A percentile compares a stretch with the other conserved stretches of the same genome.
phyloP scores from a whole-genome alignment of 192 early-diverging fungal genomes.

The Diversispora epigaea region DNA sequence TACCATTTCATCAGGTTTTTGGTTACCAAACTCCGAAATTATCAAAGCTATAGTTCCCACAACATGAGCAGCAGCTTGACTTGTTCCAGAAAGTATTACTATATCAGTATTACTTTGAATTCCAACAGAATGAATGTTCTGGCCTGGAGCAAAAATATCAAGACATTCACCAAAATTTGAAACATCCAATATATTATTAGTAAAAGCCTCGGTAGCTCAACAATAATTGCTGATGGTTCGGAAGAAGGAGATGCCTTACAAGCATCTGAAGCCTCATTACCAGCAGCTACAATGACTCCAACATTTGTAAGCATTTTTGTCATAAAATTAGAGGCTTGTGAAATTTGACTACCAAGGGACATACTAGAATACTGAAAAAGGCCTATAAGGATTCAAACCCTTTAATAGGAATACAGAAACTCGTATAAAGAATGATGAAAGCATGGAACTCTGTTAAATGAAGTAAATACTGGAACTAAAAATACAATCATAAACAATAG shows the following conservation, averaged over 20 bases:
- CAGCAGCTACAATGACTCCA: constrained; percentile 60
- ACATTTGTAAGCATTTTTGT: constrained; percentile 38
- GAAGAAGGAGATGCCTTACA: constrained; percentile 49
- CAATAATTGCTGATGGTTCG: constrained; percentile 64
- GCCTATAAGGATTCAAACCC: too few species aligned
- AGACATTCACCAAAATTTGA: constrained; percentile 92
- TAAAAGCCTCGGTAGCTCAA: constrained; percentile 70
- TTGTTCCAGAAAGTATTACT: constrained; percentile 55
- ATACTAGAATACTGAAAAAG: too few species aligned
- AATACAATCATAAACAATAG: too few species aligned
- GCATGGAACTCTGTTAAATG: too few species aligned
- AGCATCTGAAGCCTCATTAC: constrained; percentile 58
- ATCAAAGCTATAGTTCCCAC: constrained; percentile 51
- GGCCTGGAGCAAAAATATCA: constrained; percentile 88
- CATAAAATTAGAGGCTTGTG: constrained; percentile 27
- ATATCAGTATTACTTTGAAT: constrained; percentile 39
- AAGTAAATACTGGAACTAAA: too few species aligned
- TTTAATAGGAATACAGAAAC: too few species aligned
- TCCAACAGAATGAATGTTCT: constrained; percentile 49
- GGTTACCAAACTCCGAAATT: constrained; percentile 3
- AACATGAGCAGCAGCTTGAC: constrained; percentile 60
- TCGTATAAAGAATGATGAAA: too few species aligned
- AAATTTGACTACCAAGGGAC: constrained; percentile 39
- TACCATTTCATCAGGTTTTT: background rate
- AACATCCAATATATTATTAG: constrained; percentile 69